phyloP scores from a whole-genome alignment of 106 monocot genomes.

The Apostasia ramifera region DNA sequence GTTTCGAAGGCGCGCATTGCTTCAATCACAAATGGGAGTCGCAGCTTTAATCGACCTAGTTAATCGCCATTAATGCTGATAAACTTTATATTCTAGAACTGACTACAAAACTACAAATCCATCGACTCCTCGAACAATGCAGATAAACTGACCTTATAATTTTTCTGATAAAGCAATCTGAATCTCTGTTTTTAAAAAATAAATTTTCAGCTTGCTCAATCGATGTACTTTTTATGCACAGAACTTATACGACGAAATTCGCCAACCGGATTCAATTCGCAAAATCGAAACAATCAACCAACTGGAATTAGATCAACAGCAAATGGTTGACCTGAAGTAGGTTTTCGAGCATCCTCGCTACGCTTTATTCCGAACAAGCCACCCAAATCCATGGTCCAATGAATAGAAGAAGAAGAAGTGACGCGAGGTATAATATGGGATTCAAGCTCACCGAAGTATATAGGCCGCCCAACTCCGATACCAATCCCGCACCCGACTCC shows the following conservation, averaged over 20 bases:
- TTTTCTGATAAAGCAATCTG: no score
- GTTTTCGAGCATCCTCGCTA: neutral
- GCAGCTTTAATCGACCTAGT: no score
- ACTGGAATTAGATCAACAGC: neutral
- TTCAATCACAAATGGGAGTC: no score
- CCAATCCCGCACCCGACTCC: constrained; percentile 91
- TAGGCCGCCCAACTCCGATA: constrained; percentile 73
- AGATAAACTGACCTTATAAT: no score
- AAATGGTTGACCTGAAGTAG: constrained; percentile 3
- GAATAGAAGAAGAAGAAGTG: neutral
- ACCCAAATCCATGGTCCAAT: neutral
- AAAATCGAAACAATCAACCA: constrained; percentile 1
- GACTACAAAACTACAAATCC: no score
- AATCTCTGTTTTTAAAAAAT: no score
- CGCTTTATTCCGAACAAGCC: neutral
- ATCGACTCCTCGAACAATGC: no score
- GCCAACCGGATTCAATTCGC: neutral
- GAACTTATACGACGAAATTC: constrained; percentile 16
- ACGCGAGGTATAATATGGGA: neutral
- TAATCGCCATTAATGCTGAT: no score
- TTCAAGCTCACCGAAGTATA: constrained; percentile 47
- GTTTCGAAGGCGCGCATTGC: no score
- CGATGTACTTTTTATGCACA: neutral
- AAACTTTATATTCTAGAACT: no score
- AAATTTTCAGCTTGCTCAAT: no score